phyloP scores from a whole-genome alignment of 2,329 filamentous ascomycete species.

The Diplodia sapinea region DNA sequence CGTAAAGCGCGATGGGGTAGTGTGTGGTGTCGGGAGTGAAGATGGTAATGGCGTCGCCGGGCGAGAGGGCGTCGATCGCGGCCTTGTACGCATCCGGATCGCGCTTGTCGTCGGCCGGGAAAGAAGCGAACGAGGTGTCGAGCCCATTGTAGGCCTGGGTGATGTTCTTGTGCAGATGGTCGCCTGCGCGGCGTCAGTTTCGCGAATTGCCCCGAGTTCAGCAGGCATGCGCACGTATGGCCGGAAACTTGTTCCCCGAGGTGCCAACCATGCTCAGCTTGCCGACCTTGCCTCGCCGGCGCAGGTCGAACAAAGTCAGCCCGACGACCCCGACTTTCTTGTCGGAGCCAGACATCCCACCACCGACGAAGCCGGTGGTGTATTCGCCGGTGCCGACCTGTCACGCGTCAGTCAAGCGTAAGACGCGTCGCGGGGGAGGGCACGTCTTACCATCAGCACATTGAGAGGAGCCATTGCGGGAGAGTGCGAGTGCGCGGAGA shows the following conservation, averaged over 20 bases:
- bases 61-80: slow-evolving; percentile 81
- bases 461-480: slow-evolving; percentile 56
- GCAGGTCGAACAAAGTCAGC: slow-evolving; percentile 85
- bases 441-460: slow-evolving; percentile 54
- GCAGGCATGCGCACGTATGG: slow-evolving; percentile 70
- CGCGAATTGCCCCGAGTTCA: background rate
- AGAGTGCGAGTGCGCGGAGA: background rate
- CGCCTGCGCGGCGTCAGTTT: slow-evolving; percentile 57
- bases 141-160: slow-evolving; percentile 84
- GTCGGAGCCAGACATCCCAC: slow-evolving; percentile 82
- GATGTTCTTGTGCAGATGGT: slow-evolving; percentile 88
- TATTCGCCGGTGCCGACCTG: slow-evolving; percentile 83
- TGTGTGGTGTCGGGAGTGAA: slow-evolving; percentile 95
- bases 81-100: slow-evolving; percentile 86
- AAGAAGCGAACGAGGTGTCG: slow-evolving; percentile 85
- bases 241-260: slow-evolving; percentile 86
- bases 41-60: slow-evolving; percentile 90
- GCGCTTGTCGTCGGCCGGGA: slow-evolving; percentile 72
- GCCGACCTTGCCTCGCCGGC: slow-evolving; percentile 84
- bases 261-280: slow-evolving; percentile 88
- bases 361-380: slow-evolving; percentile 91
- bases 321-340: slow-evolving; percentile 97
- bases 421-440: slow-evolving; percentile 4
- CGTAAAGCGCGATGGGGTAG: slow-evolving; percentile 89
- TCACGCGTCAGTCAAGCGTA: background rate